A percentile compares a stretch with the other conserved stretches of the same genome.
These are phyloP conservation scores for Trypanosoma theileri DNA, from an alignment of 208 protist genomes.

Conservation along the genomic window DNA sequence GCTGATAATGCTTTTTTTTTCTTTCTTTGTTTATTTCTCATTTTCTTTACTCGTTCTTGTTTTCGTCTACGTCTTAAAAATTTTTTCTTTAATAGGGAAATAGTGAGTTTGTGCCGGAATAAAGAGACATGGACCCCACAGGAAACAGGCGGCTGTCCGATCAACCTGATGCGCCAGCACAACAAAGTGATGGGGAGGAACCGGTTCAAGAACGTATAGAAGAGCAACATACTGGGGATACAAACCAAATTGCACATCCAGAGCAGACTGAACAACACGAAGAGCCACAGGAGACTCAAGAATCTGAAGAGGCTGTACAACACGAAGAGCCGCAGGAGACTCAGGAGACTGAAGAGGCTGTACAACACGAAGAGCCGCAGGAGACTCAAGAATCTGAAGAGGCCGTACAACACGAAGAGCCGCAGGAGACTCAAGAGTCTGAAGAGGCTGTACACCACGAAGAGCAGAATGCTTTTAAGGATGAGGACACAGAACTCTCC, in stretches of 20 bases:
- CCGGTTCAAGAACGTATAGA: neutral
- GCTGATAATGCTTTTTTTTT: neutral
- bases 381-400: conserved; percentile 1
- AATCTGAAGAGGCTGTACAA: conserved; percentile 2
- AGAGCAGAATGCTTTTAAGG: neutral
- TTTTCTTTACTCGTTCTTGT: neutral
- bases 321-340: neutral
- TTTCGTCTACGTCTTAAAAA: neutral
- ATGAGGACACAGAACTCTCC: conserved; percentile 6
- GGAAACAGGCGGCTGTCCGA: conserved; percentile 9
- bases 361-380: neutral
- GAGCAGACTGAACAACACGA: neutral
- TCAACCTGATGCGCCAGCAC: neutral
- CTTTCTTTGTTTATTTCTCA: neutral
- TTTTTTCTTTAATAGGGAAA: conserved; percentile 5
- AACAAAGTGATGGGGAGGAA: neutral
- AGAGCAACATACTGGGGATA: no score
- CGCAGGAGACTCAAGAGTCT: conserved; percentile 3
- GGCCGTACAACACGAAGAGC: neutral
- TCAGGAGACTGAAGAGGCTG: conserved; percentile 7
- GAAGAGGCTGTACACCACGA: neutral
- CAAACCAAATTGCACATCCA: no score
- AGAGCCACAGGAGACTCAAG: neutral
- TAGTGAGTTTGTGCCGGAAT: no score
- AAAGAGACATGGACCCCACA: conserved; percentile 11